Conservation (phyloP, 805 yeast species). For the Candida xyloterini region DNA sequence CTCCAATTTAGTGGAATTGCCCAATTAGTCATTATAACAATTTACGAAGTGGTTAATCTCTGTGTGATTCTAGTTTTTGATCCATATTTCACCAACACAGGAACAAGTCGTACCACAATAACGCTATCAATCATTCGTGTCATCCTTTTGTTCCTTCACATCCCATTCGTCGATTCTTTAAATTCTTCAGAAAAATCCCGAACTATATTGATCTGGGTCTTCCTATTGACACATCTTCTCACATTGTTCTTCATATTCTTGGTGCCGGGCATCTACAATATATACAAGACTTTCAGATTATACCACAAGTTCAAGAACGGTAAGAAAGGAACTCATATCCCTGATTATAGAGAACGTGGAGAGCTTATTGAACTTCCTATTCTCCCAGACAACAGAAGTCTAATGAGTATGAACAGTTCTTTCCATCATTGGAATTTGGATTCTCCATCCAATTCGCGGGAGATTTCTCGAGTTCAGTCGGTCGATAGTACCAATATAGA, state of each 20-base stretch:
- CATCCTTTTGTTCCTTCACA: conserved; percentile 39
- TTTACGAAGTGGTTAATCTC: conserved; percentile 35
- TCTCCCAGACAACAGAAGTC: conserved; percentile 10
- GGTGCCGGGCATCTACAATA: conserved; percentile 27
- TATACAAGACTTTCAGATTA: conserved; percentile 26
- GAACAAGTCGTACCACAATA: conserved; percentile 32
- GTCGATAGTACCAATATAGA: conserved; percentile 19
- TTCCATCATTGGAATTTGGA: conserved; percentile 2
- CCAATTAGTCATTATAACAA: conserved; percentile 40
- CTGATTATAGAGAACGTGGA: conserved; percentile 21
- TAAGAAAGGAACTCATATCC: conserved; percentile 22
- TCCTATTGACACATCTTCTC: conserved; percentile 38
- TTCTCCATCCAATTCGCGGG: neutral
- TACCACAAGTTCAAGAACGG: conserved; percentile 19
- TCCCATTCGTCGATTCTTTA: conserved; percentile 41
- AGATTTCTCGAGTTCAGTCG: neutral
- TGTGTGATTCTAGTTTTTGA: conserved; percentile 24
- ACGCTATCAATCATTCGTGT: conserved; percentile 39
- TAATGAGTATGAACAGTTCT: conserved; percentile 2
- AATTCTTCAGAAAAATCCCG: conserved; percentile 36
- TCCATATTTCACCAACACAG: conserved; percentile 35
- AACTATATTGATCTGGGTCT: conserved; percentile 43
- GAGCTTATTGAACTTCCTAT: conserved; percentile 23
- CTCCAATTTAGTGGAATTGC: conserved; percentile 42
- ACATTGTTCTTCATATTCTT: conserved; percentile 24